Percentiles rank a stretch among this genome's conserved stretches.
Evolutionary conservation across 768 basidiomycete genomes (phyloP).

Genomic region (Tubosaeta brunneosetosa): DNA sequence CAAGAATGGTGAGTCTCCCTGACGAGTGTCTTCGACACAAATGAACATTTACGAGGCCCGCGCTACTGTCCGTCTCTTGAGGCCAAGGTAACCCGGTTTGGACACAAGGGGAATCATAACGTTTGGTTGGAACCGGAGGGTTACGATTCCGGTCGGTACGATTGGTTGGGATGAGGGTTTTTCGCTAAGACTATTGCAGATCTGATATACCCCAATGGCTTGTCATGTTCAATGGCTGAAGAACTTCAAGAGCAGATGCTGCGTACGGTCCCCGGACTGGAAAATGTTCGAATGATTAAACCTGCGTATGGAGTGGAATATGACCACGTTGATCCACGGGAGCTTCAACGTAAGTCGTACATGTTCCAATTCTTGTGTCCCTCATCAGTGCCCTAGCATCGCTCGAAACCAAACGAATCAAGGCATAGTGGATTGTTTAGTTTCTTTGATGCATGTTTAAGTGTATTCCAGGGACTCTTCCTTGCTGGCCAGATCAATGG

Average conservation of each 20-base stretch:
- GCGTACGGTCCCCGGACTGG: constrained; percentile 78
- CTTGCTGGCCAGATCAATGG: constrained; percentile 91
- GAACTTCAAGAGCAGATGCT: constrained; percentile 82
- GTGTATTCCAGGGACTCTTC: constrained; percentile 59
- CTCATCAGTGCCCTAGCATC: constrained; percentile 46
- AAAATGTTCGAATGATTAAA: constrained; percentile 75
- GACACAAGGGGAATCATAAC: constrained; percentile 61
- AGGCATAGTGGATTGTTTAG: constrained; percentile 34
- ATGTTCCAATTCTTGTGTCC: not conserved
- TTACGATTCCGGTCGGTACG: constrained; percentile 71
- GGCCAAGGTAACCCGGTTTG: constrained; percentile 79
- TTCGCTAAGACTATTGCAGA: constrained; percentile 39
- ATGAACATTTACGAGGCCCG: constrained; percentile 49
- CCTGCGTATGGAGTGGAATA: constrained; percentile 95
- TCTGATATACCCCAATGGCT: constrained; percentile 84
- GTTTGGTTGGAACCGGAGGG: constrained; percentile 94
- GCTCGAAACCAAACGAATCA: constrained; percentile 80
- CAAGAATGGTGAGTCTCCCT: constrained; percentile 57
- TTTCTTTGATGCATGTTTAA: not conserved
- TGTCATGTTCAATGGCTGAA: constrained; percentile 84
- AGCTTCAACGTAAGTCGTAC: constrained; percentile 56
- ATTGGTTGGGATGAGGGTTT: not conserved
- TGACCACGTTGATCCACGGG: constrained; percentile 83
- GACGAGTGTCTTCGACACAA: not conserved
- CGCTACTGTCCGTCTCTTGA: constrained; percentile 91